Evolutionary conservation across 345 rosid species (phyloP).

Genomic region (Corymbia maculata): DNA sequence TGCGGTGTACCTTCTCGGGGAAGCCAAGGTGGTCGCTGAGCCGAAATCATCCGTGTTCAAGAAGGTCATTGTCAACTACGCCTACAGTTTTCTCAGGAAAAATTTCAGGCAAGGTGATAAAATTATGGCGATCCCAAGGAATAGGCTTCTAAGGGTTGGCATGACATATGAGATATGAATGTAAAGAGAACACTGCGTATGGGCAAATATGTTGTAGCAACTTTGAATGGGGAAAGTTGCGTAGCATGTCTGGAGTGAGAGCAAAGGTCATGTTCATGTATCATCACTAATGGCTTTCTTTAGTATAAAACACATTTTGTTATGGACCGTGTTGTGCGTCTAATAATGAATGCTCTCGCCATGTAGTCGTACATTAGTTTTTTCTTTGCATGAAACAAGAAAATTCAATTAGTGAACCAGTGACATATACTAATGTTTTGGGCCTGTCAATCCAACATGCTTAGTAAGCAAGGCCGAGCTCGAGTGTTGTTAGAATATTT

Average conservation of each 20-base stretch:
- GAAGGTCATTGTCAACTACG: slow-evolving; percentile 54
- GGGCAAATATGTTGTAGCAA: not conserved
- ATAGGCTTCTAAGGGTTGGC: slow-evolving; percentile 64
- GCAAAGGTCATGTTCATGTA: not conserved
- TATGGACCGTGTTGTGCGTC: not conserved
- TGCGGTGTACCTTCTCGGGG: slow-evolving; percentile 62
- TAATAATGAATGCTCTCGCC: not conserved
- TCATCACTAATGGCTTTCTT: not conserved
- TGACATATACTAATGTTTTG: not conserved
- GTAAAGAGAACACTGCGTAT: not conserved
- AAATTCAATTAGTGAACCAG: not conserved
- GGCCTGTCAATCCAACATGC: not conserved
- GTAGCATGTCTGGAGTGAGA: not conserved
- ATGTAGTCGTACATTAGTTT: not conserved
- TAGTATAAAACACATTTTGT: not conserved
- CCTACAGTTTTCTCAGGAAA: slow-evolving; percentile 46
- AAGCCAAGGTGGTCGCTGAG: slow-evolving; percentile 53
- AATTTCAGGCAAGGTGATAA: slow-evolving; percentile 58
- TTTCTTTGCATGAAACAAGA: not conserved
- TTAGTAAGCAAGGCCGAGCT: not conserved
- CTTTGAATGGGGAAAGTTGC: not conserved
- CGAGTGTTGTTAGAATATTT: not conserved
- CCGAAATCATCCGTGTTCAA: slow-evolving; percentile 39
- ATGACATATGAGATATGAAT: slow-evolving; percentile 74
- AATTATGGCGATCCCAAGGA: slow-evolving; percentile 45